Evolutionary conservation across 1,139 yeast genomes (phyloP), one percentile per base, ranked within the genome.

Genomic region (Hanseniaspora uvarum): DNA sequence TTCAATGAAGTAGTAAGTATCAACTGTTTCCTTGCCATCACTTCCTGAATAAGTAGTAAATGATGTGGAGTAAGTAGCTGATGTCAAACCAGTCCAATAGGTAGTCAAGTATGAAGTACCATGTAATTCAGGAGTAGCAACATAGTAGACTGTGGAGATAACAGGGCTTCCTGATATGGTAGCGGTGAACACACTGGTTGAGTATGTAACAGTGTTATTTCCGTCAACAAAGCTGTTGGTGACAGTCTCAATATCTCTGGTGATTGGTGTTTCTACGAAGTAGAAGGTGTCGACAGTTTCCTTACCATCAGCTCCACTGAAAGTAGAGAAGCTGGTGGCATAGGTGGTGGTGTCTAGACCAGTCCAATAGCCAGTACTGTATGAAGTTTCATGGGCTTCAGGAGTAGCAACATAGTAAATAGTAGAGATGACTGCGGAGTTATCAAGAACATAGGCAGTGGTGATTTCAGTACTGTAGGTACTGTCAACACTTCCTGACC

Each of bases 231-330:
- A 21, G 16, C 23, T 19, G 41, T 18, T 18, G 8, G 16, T 38
- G 2, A 50, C 50, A 11, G 28, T 19, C 8, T 6, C 6, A 12
- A 21, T 19, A 4, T 12, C n/a, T 38, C 23, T 38, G 23, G 23
- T 18, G 23, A 16, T 18, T 18, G 58, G 57, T 30, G 57, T 55
- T 37, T 47, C 57, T 10, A 56, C 58, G 33, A 30, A 38, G 56
- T 56, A 57, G 26, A 46, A 41, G 18, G 57, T 56, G 39, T 56
- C 54, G 18, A 39, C 40, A 12, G 59, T 56, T 14, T 30, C 43
- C 11, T 23, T 39, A 1, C 59, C 59, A 46, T 53, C 56, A 11
- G 49, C 23, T 2, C 59, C 60, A 28, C 56, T 46, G 46, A 21
- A 38, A 4, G 60, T 56, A 16, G 19, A 19, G 14, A 16, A n/a